Base-by-base conservation (phyloP, 2,329 filamentous ascomycete species). In the Trichoderma sp. region DNA sequence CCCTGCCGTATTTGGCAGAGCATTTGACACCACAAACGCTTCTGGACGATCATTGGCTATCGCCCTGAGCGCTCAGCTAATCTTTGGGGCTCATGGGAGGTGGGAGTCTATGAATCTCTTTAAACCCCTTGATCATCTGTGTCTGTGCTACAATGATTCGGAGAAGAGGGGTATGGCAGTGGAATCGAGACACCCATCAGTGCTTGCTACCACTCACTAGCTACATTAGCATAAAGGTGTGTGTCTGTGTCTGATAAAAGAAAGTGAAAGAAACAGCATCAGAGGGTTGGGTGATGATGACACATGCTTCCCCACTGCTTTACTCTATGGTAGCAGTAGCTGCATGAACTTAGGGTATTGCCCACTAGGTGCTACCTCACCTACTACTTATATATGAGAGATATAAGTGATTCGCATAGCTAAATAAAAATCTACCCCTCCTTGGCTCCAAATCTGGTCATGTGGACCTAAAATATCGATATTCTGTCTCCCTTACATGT, bases 241-340 rank as follows among this genome's bases (percentile, higher is more conserved):
- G 29, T 37, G 29, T 43, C 33, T 55, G 33, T 43, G 13, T 35
- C 52, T 37, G 16, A 57, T 21, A 11, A 14, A 14, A 47, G 24
- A 35, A 21, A 16, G 35, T 58, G 37, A 52, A 27, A 13, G 37
- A 13, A 19, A 43, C 16, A 43, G 19, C 63, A 66, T 66, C 29
- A n/a, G 55, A 58, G 37, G 63, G 63, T 66, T 49, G 62, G 55
- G 58, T 55, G 27, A 49, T 24, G 53, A 66, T 57, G 63, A 66
- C 55, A 57, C 63, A 66, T 37, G n/a, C 29, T 49, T 58, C 63
- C 62, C 63, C 63, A 58, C 63, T 24, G 63, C 37, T 58, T 37
- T 58, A 37, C n/a, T 66, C 24, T 58, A 27, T 21, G 33, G 63
- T 58, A 66, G 63, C 37, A 43, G 40, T 43, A 43, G 40, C 40